phyloP scores from a whole-genome alignment of 2,329 filamentous ascomycete genomes.

The Aspergillus vadensis region DNA sequence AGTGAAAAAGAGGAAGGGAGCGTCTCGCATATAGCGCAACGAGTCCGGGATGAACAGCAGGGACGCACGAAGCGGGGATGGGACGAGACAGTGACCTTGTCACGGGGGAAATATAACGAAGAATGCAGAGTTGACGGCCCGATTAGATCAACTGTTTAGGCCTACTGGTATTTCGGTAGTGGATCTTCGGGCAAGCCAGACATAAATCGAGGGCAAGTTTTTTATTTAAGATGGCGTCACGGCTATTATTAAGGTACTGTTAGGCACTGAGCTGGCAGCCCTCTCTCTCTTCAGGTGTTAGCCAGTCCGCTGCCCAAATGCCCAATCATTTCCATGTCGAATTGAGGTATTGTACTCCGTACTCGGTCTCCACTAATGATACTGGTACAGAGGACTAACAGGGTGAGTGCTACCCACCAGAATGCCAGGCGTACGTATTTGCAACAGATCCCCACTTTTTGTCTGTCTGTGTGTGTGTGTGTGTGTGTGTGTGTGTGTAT shows the following conservation, averaged over 20 bases:
- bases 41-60: neutral
- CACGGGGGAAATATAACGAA: slow-evolving; percentile 5
- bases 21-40: neutral
- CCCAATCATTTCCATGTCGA: slow-evolving; percentile 21
- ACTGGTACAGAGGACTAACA: no score
- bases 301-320: slow-evolving; percentile 26
- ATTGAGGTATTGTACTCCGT: neutral
- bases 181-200: slow-evolving; percentile 20
- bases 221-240: slow-evolving; percentile 1
- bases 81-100: neutral
- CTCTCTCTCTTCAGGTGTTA: slow-evolving; percentile 1
- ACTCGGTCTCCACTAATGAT: neutral
- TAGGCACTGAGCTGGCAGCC: slow-evolving; percentile 13
- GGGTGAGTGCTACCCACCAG: neutral
- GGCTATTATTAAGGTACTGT: slow-evolving; percentile 4
- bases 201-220: slow-evolving; percentile 1
- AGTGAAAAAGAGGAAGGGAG: neutral
- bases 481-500: neutral
- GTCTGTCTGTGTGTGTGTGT: neutral
- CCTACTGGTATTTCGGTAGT: slow-evolving; percentile 9
- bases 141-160: slow-evolving; percentile 12
- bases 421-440: neutral
- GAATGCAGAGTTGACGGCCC: slow-evolving; percentile 15
- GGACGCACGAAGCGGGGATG: slow-evolving; percentile 1
- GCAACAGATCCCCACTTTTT: neutral